Evolutionary conservation across 2,329 filamentous ascomycete species (phyloP), one percentile per base, ranked within the genome.

Genomic region (Monosporascus sp.): DNA sequence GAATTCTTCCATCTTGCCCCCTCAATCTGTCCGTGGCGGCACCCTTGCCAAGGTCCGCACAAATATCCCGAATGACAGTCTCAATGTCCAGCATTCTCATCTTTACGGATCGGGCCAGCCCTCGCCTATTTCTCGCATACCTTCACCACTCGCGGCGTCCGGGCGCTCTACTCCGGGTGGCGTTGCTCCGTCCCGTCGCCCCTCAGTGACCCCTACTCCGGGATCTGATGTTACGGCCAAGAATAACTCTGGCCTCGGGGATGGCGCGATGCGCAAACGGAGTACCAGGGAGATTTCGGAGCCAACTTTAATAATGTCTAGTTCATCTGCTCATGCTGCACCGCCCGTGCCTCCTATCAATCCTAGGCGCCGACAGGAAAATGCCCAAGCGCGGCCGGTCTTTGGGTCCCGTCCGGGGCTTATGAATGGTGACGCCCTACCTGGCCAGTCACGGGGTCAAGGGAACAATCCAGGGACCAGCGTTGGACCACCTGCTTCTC

Each of bases 321-420:
- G 72, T 4, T 74, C 72, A n/a, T 74, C 73, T 4, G 72, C 76
- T 3, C 72, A 74, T 1, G 76, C 73, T 2, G 66, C 71, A 2
- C 81, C 81, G 2, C 81, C 81, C 2, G 54, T 85, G 37, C 82
- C 82, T 2, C 81, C 81, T 2, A 80, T 85, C 64, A 84, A 84
- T 62, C 82, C 82, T 27, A 74, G 79, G 48, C 76, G 82, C 9
- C 72, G 70, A 47, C 68, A 71, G 48, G 69, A 75, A 14, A 66
- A 34, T 34, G 11, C 31, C 31, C 31, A 34, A 34, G 31, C 11
- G 31, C 31, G 31, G 11, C 4, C 31, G 11, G 31, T 27, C 4
- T 11, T 11, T 2, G 38, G 38, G 17, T 41, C 38, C 38, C 38
- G 38, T 2, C 17, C 11, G 3, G 31, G 31, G 31, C 31, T 34